A percentile compares a stretch with the other conserved stretches of the same genome.
Evolutionary conservation across 441 rosid genomes (phyloP).

Genomic region (Cnidoscolus chayamansa): DNA sequence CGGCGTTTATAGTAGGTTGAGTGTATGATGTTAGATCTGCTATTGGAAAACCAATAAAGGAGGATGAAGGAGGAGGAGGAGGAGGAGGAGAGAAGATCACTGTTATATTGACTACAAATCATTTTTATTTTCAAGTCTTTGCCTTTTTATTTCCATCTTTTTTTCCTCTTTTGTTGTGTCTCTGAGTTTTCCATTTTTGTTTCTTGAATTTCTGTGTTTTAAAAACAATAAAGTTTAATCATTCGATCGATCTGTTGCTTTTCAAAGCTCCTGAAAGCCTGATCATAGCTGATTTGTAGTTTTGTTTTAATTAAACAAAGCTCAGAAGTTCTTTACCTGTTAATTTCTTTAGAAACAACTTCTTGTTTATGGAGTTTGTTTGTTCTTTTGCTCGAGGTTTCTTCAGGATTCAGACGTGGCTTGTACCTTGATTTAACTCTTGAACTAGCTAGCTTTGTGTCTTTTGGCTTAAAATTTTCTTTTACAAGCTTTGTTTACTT

Average conservation of each 20-base stretch:
- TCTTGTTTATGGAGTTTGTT: background rate
- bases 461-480: background rate
- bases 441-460: background rate
- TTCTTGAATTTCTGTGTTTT: slow-evolving; percentile 25
- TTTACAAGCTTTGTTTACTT: slow-evolving; percentile 3
- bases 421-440: background rate
- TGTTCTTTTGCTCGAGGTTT: background rate
- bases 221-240: slow-evolving; percentile 6
- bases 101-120: slow-evolving; percentile 32
- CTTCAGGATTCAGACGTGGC: background rate
- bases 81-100: slow-evolving; percentile 13
- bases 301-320: slow-evolving; percentile 17
- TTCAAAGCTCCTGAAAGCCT: slow-evolving; percentile 14
- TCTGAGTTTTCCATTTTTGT: slow-evolving; percentile 31
- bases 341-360: background rate
- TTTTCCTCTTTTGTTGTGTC: slow-evolving; percentile 23
- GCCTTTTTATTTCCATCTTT: slow-evolving; percentile 3
- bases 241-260: slow-evolving; percentile 30
- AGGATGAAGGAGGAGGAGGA: background rate
- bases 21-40: slow-evolving; percentile 65
- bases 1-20: slow-evolving; percentile 60
- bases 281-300: slow-evolving; percentile 14
- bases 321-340: background rate
- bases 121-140: slow-evolving; percentile 4
- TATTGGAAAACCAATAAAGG: slow-evolving; percentile 33